Percentiles rank a stretch among this genome's conserved stretches.
Evolutionary conservation across 306 rosid genomes (phyloP).

Genomic region (Vicia sativa): DNA sequence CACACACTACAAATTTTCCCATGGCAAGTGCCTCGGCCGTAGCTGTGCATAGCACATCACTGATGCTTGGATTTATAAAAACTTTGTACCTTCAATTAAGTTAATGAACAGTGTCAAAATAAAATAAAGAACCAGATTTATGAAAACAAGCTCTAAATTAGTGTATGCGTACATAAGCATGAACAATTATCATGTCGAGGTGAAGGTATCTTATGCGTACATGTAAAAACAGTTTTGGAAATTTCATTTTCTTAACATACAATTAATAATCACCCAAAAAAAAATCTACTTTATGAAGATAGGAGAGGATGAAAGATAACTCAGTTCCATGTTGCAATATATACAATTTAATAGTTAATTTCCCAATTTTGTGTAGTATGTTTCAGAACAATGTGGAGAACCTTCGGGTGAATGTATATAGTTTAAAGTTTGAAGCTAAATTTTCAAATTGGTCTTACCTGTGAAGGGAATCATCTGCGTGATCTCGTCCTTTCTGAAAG

Average conservation of each 20-base stretch:
- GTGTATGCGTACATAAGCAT: constrained; percentile 16
- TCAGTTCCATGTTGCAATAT: constrained; percentile 29
- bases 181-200: neutral
- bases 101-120: constrained; percentile 28
- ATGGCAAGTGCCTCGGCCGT: constrained; percentile 99
- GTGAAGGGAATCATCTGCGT: constrained; percentile 88
- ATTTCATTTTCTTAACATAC: constrained; percentile 20
- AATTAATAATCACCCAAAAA: neutral
- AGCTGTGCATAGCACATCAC: constrained; percentile 96
- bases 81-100: constrained; percentile 84
- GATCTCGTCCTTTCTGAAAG: constrained; percentile 96
- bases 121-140: constrained; percentile 1
- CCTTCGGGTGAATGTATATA: constrained; percentile 14
- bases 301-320: constrained; percentile 14
- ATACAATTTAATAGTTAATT: constrained; percentile 23
- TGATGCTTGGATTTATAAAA: constrained; percentile 91
- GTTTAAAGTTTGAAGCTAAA: constrained; percentile 8
- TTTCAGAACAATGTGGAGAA: constrained; percentile 13
- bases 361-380: constrained; percentile 10
- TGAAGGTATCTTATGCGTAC: constrained; percentile 13
- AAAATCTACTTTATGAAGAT: constrained; percentile 21
- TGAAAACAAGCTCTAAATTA: constrained; percentile 8
- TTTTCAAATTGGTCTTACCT: constrained; percentile 64
- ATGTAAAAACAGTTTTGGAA: constrained; percentile 16
- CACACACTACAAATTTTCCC: constrained; percentile 98